Evolutionary conservation across 1,284 basidiomycete genomes (phyloP), one percentile per base, ranked within the genome.

Genomic region (Leccinum subspadiceum): DNA sequence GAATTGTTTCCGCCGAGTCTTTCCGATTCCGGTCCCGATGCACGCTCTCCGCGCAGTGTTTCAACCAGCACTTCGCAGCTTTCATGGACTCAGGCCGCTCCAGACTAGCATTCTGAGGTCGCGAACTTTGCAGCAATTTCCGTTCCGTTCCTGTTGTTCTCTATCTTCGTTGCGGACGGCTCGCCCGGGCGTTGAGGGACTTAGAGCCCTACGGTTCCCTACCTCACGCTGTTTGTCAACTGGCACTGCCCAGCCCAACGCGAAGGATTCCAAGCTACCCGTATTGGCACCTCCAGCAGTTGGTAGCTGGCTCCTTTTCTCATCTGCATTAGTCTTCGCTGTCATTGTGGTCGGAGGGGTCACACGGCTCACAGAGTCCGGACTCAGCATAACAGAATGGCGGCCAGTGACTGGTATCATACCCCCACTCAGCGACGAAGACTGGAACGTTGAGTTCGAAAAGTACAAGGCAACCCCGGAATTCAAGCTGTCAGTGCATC

Each of bases 351-450:
- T 99, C 5, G 97, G 97, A 39, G 97, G 96, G 9, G 85, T 99
- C 56, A 99, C 97, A 2, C 90, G 97, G 48, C 84, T 99, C 62
- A 99, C 97, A 4, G 97, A 99, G 77, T 97, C 94, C 24, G 97
- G 97, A 5, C 80, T 99, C 63, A 96, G 93, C 66, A 99, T 99
- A 73, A 96, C 94, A 33, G 97, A 99, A 81, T 99, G 97, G 97
- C 86, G 87, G 61, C 94, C 96, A 5, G 88, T 99, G 64, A 91
- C 93, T 52, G 97, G 97, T 22, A 81, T 95, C 58, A 74, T 94
- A 15, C 94, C 96, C 15, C 97, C 97, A 2, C 76, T 93, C 37
- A 85, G 85, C 2, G 76, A 82, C 15, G 84, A 79, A 2, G 86
- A 94, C 62, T 99, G 97, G 97, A 81, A 88, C 62, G 80, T 77